Conservation (phyloP, 495 filamentous ascomycete genomes). For the Xylaria acuta region DNA sequence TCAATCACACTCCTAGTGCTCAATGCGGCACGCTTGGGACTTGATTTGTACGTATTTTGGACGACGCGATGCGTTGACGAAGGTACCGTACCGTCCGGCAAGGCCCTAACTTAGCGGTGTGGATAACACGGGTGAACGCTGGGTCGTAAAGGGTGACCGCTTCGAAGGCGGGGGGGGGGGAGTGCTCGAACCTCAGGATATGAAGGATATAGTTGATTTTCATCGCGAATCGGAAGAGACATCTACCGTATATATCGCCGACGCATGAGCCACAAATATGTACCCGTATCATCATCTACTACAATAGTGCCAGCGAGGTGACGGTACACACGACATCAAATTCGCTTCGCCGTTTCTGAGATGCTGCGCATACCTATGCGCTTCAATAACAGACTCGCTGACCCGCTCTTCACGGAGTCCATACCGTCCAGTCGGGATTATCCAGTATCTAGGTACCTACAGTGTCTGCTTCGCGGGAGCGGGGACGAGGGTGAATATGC, state of each 20-base stretch:
- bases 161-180: background rate
- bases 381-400: background rate
- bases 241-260: background rate
- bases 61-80: background rate
- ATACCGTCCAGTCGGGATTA: no score
- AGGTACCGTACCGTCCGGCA: background rate
- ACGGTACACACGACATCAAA: no score
- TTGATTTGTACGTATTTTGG: background rate
- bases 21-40: background rate
- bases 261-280: no score
- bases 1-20: no score
- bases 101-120: background rate
- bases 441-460: no score
- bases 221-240: background rate
- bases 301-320: background rate
- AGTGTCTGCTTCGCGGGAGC: no score
- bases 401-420: no score
- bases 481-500: background rate
- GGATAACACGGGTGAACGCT: background rate
- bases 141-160: no score
- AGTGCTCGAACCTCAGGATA: background rate
- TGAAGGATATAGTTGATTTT: background rate
- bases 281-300: background rate
- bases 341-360: no score
- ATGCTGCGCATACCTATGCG: no score